Percentiles rank a stretch among this genome's conserved stretches.
Evolutionary conservation across 2,329 filamentous ascomycete genomes (phyloP).

Genomic region (Colletotrichum viniferum): DNA sequence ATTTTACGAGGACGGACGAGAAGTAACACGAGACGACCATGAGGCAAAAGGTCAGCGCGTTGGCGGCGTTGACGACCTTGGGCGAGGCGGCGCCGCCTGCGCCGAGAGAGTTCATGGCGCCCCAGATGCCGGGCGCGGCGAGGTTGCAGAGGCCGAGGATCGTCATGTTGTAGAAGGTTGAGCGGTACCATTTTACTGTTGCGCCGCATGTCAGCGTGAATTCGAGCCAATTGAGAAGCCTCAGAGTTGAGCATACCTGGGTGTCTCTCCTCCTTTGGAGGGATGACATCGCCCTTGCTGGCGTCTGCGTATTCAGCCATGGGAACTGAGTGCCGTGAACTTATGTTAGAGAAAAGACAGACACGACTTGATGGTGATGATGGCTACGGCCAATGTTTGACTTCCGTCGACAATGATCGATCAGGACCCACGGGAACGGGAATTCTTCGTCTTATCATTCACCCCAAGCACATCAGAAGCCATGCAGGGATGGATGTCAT

Average conservation of each 20-base stretch:
- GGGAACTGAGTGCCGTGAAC: neutral
- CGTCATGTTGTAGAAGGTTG: constrained; percentile 74
- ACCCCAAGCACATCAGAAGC: neutral
- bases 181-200: constrained; percentile 70
- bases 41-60: constrained; percentile 73
- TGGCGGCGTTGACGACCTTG: constrained; percentile 71
- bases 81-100: constrained; percentile 70
- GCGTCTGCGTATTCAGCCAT: constrained; percentile 3
- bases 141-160: constrained; percentile 75
- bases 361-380: no score
- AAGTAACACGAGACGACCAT: constrained; percentile 76
- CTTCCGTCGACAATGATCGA: neutral
- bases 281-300: neutral
- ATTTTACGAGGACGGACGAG: constrained; percentile 65
- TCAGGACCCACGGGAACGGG: neutral
- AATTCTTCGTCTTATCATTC: constrained; percentile 13
- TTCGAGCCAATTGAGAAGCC: no score
- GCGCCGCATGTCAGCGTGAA: neutral
- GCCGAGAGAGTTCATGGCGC: constrained; percentile 74
- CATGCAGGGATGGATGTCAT: constrained; percentile 3
- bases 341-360: neutral
- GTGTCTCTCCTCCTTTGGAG: constrained; percentile 33
- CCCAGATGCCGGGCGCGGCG: constrained; percentile 74
- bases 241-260: constrained; percentile 25
- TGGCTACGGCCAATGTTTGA: neutral